phyloP scores from a whole-genome alignment of 352 stramenopile genomes.

The Phytophthora hybrid region DNA sequence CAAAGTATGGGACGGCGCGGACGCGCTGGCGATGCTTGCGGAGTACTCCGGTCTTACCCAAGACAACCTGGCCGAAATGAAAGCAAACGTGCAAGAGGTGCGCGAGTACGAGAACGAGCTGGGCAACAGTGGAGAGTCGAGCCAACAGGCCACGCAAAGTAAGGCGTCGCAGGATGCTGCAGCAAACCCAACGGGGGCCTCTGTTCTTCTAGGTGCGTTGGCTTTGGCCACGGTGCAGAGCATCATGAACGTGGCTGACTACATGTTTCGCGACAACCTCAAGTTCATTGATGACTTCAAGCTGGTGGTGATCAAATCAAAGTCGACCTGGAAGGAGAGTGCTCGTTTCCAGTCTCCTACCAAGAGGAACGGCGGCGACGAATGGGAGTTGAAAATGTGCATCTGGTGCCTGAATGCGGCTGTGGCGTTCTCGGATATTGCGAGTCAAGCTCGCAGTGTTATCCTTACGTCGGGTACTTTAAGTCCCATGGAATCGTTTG shows the following conservation, averaged over 20 bases:
- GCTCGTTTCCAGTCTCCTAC: slow-evolving; percentile 36
- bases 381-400: slow-evolving; percentile 77
- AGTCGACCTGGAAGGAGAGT: slow-evolving; percentile 33
- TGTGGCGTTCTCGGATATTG: slow-evolving; percentile 85
- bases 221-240: slow-evolving; percentile 65
- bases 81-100: slow-evolving; percentile 56
- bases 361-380: slow-evolving; percentile 44
- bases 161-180: slow-evolving; percentile 36
- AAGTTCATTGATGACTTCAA: slow-evolving; percentile 90
- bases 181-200: slow-evolving; percentile 34
- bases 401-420: slow-evolving; percentile 89
- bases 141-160: slow-evolving; percentile 25
- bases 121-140: slow-evolving; percentile 38
- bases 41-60: slow-evolving; percentile 67
- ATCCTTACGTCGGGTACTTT: slow-evolving; percentile 88
- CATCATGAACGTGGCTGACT: slow-evolving; percentile 77
- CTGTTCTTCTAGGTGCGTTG: slow-evolving; percentile 56
- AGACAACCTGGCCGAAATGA: slow-evolving; percentile 54
- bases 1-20: slow-evolving; percentile 67
- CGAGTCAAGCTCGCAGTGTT: slow-evolving; percentile 68
- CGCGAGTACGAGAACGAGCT: slow-evolving; percentile 67
- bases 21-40: slow-evolving; percentile 77
- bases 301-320: slow-evolving; percentile 56
- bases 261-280: slow-evolving; percentile 82
- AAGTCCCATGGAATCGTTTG: slow-evolving; percentile 91